Percentiles rank a stretch among this genome's conserved stretches.
phyloP scores from a whole-genome alignment of 352 stramenopile genomes.

The Phytophthora boehmeriae region DNA sequence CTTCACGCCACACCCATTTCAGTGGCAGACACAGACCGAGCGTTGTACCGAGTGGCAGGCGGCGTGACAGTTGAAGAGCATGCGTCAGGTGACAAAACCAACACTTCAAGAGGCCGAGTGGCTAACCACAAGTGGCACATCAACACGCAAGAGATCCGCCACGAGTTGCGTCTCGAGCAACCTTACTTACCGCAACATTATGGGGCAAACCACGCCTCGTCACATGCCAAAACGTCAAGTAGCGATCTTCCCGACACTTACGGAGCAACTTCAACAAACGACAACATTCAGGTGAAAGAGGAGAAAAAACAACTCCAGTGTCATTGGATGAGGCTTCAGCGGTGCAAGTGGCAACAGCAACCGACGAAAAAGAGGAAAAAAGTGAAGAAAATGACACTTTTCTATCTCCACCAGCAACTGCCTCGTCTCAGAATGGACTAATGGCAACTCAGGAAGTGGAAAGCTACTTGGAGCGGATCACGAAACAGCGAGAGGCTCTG shows the following conservation, averaged over 20 bases:
- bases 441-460: conserved; percentile 63
- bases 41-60: conserved; percentile 31
- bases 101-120: conserved; percentile 42
- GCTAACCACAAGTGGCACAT: conserved; percentile 77
- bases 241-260: conserved; percentile 49
- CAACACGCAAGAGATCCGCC: conserved; percentile 63
- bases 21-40: conserved; percentile 39
- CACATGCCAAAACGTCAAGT: conserved; percentile 39
- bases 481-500: conserved; percentile 50
- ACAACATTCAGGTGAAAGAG: not conserved
- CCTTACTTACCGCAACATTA: conserved; percentile 37
- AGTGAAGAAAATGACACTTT: conserved; percentile 1
- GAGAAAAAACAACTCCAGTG: not conserved
- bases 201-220: conserved; percentile 9
- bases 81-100: conserved; percentile 13
- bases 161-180: conserved; percentile 45
- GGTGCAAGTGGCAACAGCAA: conserved; percentile 9
- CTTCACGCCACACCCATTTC: conserved; percentile 38
- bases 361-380: conserved; percentile 1
- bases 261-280: conserved; percentile 23
- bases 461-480: conserved; percentile 55
- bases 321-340: conserved; percentile 23
- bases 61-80: not conserved
- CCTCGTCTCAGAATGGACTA: conserved; percentile 18
- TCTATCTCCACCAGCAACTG: conserved; percentile 4